Base-by-base conservation (phyloP, 192 early-diverging fungal genomes). In the Endogone sp. region DNA sequence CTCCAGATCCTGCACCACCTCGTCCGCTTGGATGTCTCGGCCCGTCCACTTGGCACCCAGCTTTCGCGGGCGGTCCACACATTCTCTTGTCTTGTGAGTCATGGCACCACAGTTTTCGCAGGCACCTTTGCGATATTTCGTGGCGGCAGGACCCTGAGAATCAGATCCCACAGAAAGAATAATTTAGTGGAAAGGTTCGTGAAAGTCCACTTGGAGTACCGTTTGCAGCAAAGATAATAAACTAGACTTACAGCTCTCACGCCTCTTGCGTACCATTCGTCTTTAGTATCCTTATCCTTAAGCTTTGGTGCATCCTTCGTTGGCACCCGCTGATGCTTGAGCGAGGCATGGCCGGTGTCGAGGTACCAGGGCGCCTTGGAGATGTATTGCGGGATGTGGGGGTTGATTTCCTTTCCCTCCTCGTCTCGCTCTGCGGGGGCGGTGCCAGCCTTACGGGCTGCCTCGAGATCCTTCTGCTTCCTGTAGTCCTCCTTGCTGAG, bases 71-170 rank as follows among this genome's bases (percentile, higher is more conserved):
- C 97, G 80, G 62, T 99, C 98, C 58, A 98, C 80, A 74, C 98
- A 99, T 49, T 97, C 94, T 62, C 85, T 90, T 21, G 95, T 91
- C 67, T 94, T 95, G 76, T 99, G 98, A 28, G 93, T 88, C 81
- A 89, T 81, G n/a, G 95, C 95, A 21, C 98, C 98, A 76, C 97
- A 99, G 79, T 99, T 99, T 56, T 94, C 92, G 70, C 98, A 99
- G 8, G 95, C 96, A 0, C 97, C 97, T 60, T 93, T 95, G 62
- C 95, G 83, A 77, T 88, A 98, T 80, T 95, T 98, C 37, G 90
- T 95, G 2, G 95, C 86, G 9, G 94, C 92, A 13, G 85, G 86
- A 10, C 93, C 94, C 63, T 86, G n/a, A n/a, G n/a, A n/a, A n/a
- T n/a, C n/a, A n/a, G 21, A 67, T 22, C 37, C 63, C 6, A 70